A percentile compares a stretch with the other conserved stretches of the same genome.
Evolutionary conservation across 2,329 filamentous ascomycete species (phyloP).

Genomic region (Nemania abortiva): DNA sequence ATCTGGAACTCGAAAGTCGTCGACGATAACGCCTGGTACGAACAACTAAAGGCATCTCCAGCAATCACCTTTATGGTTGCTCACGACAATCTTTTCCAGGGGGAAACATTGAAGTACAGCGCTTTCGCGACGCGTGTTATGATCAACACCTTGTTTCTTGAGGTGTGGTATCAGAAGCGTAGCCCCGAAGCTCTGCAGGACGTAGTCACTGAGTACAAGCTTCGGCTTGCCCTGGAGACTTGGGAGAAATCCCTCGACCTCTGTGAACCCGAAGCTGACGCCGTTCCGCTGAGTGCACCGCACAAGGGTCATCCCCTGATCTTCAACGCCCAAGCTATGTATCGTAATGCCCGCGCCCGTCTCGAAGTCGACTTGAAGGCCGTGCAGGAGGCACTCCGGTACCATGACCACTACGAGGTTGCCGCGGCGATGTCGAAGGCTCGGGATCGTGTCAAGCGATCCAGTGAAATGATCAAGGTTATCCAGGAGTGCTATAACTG

Average conservation of each 20-base stretch:
- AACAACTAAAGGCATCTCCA: constrained; percentile 77
- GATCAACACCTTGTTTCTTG: constrained; percentile 98
- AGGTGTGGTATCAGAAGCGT: constrained; percentile 99
- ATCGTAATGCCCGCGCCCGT: constrained; percentile 90
- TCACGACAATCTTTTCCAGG: constrained; percentile 95
- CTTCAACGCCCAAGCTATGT: constrained; percentile 98
- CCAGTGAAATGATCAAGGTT: constrained; percentile 97
- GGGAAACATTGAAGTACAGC: constrained; percentile 89
- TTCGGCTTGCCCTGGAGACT: constrained; percentile 94
- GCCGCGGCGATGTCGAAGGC: constrained; percentile 96
- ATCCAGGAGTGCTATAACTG: constrained; percentile 98
- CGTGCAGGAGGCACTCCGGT: constrained; percentile 94
- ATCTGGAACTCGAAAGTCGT: constrained; percentile 88
- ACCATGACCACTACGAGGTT: constrained; percentile 97
- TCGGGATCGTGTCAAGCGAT: constrained; percentile 92
- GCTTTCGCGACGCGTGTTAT: constrained; percentile 97
- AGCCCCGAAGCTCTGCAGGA: constrained; percentile 98
- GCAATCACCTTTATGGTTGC: constrained; percentile 92
- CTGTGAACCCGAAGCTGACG: constrained; percentile 89
- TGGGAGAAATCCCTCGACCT: constrained; percentile 97
- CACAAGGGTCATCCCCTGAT: constrained; percentile 96
- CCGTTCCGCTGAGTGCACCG: constrained; percentile 90
- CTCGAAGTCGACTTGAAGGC: constrained; percentile 95
- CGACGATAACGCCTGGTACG: constrained; percentile 87
- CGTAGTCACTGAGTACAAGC: constrained; percentile 97